Base-by-base conservation (phyloP, 306 rosid species). In the Corylus heterophylla region DNA sequence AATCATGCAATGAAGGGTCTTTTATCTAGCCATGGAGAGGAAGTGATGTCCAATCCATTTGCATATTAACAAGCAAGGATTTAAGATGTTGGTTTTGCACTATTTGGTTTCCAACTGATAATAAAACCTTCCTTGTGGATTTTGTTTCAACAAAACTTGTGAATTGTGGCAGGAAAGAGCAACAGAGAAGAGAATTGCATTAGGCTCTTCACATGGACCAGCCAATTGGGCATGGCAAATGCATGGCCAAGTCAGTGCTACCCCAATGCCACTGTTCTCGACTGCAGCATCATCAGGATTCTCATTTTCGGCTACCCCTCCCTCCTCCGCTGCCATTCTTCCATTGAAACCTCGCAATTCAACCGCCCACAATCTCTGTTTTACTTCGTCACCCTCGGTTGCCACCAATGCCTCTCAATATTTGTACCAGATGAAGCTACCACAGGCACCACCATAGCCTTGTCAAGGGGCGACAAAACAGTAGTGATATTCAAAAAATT, bases 281-380 rank as follows among this genome's bases (percentile, higher is more conserved):
- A 70, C 93, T 88, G 99, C 99, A 93, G 99, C 99, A 96, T 96
- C 99, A 96, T 96, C 99, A 96, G 98, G 99, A 96, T 96, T 96
- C 99, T 93, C 99, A 35, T 84, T 86, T 85, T 87, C 95, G 79
- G 92, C 94, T 82, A 84, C 90, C 74, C 79, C 86, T 79, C 88
- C 91, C 51, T 69, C 91, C 29, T 69, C 91, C 29, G 84, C 89
- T 84, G 82, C 92, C 79, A 83, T 87, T 48, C 82, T 78, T 81
- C 85, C 89, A 27, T 50, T 89, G n/a, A 80, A 78, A 76, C 78
- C 89, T 10, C 29, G 81, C 17, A 86, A 75, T 81, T 82, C 92
- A 12, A 31, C 76, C 44, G 79, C 96, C 62, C 88, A 79, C 59
- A 82, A 76, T 76, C 87, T 93, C 84, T 81, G 90, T 77, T 87